Conservation (phyloP, 805 yeast genomes). For the Kuraishia capsulata region DNA sequence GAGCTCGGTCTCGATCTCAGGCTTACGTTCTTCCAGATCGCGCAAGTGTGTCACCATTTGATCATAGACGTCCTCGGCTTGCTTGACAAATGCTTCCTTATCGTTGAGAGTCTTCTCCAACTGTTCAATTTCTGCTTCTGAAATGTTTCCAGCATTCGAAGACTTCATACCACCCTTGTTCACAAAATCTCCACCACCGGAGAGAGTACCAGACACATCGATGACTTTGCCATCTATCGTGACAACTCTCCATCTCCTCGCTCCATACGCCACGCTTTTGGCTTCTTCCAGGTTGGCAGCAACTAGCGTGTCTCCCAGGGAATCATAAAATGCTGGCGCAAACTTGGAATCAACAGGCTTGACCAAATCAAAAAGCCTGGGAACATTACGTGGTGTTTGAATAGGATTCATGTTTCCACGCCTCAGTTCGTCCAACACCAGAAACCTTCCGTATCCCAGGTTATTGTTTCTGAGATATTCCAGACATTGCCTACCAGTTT, state of each 20-base stretch:
- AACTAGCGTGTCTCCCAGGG: conserved; percentile 79
- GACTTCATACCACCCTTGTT: conserved; percentile 69
- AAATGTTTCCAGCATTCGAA: conserved; percentile 19
- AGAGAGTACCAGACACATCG: conserved; percentile 89
- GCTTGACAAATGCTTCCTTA: conserved; percentile 45
- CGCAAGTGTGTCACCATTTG: conserved; percentile 55
- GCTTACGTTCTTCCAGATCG: conserved; percentile 54
- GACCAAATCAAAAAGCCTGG: conserved; percentile 79
- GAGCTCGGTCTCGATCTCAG: conserved; percentile 55
- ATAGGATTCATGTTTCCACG: conserved; percentile 49
- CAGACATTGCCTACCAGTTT: conserved; percentile 53
- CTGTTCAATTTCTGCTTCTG: conserved; percentile 47
- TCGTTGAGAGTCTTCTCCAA: conserved; percentile 41
- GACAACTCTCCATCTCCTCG: conserved; percentile 75
- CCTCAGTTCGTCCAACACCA: conserved; percentile 67
- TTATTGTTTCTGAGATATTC: conserved; percentile 74
- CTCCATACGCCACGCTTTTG: conserved; percentile 78
- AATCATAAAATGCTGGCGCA: conserved; percentile 84
- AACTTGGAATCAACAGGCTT: conserved; percentile 58
- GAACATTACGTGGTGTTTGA: conserved; percentile 65
- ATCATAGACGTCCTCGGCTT: conserved; percentile 37
- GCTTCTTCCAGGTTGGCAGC: conserved; percentile 76
- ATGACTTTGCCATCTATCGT: conserved; percentile 88
- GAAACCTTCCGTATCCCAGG: conserved; percentile 84
- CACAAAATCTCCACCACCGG: conserved; percentile 84